Base-by-base conservation (phyloP, 192 early-diverging fungal species). In the Coemansia sp. region DNA sequence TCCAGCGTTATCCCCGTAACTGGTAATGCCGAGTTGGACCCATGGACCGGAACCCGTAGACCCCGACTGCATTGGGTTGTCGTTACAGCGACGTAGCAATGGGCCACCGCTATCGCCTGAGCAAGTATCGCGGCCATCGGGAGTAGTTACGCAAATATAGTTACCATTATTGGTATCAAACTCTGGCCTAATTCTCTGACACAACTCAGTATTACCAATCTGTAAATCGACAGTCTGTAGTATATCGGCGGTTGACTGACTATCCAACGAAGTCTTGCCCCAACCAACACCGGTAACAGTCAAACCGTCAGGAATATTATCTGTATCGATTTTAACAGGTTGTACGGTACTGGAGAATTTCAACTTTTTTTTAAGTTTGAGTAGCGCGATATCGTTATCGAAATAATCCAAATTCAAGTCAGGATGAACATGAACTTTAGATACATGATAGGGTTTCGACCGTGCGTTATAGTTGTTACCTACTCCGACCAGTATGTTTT, bases 371-470 rank as follows among this genome's bases (percentile, higher is more conserved):
- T 74, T 68, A 29, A 87, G 78, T 46, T 84, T 84, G 16, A 87
- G 44, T 49, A 87, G 61, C 50, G 81, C 85, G 38, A 87, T 73
- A 46, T 87, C 85, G 74, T 87, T 81, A 65, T 79, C 78, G 47
- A 84, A 75, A 55, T 80, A 78, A 43, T 80, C 75, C 7, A 81
- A 69, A 57, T 85, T 76, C 11, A 85, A 34, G 13, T 71, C 64
- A 1, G 74, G 75, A 41, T 85, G 78, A 12, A 68, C 71, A 55
- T 73, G 47, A 16, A 85, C 79, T 12, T 81, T 62, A 22, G 69
- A 70, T 3, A 81, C 83, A 20, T 64, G 68, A n/a, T 72, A 64
- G 0, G 66, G 65, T 1, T n/a, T 9, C 0, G 62, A 38, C 3
- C 62, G 33, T 0, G 66, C 64, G 20, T 69, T 75, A 38, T 75